These are phyloP conservation scores for Diddensiella caesifluorescens DNA, from an alignment of 805 yeast genomes.

Conservation along the genomic window DNA sequence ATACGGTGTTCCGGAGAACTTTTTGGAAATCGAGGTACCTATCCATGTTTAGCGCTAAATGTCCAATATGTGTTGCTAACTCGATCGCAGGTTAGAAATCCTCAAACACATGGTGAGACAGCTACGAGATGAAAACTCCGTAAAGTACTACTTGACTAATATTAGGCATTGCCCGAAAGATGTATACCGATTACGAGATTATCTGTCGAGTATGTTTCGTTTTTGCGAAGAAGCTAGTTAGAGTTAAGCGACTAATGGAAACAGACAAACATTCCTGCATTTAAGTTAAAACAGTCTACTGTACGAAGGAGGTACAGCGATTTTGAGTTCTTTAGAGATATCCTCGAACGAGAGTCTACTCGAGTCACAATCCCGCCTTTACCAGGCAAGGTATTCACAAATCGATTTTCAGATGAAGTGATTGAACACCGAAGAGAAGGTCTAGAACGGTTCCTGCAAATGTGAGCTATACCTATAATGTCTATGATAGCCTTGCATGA, in stretches of 20 bases:
- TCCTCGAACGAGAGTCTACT: conserved; percentile 68
- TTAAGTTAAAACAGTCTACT: conserved; percentile 53
- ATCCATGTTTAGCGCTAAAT: too few relatives aligned
- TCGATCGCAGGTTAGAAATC: conserved; percentile 47
- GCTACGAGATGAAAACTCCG: too few relatives aligned
- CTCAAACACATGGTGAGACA: conserved; percentile 64
- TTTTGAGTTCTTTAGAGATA: conserved; percentile 72
- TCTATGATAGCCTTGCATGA: not conserved
- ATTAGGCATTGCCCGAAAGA: conserved; percentile 43
- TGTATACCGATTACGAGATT: conserved; percentile 90
- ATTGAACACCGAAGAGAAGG: conserved; percentile 83
- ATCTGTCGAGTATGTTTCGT: conserved; percentile 52
- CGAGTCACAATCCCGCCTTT: conserved; percentile 79
- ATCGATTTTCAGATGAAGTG: conserved; percentile 73
- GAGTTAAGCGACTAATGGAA: conserved; percentile 1
- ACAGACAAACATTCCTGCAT: conserved; percentile 81
- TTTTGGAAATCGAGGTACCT: conserved; percentile 80
- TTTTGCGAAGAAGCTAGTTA: too few relatives aligned
- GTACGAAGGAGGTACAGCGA: conserved; percentile 89
- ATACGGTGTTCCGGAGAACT: conserved; percentile 93
- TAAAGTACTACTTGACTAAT: conserved; percentile 10
- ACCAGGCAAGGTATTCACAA: conserved; percentile 82
- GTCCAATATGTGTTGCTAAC: too few relatives aligned
- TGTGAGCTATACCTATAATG: conserved; percentile 22
- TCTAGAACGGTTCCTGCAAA: conserved; percentile 65